phyloP scores from a whole-genome alignment of 306 rosid species.

The Cucurbita argyrosperma region DNA sequence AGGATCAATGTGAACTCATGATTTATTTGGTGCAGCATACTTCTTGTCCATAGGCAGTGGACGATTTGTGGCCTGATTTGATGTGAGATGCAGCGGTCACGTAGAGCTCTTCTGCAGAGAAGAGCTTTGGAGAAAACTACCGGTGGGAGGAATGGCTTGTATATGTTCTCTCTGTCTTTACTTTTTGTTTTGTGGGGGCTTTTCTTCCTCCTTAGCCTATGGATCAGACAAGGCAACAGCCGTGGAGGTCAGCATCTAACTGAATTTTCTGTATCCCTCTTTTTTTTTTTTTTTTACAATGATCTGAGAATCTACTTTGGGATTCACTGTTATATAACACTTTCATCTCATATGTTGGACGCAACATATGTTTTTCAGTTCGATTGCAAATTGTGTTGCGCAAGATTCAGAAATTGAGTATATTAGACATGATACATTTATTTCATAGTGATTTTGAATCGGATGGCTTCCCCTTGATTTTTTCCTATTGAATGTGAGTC shows the following conservation, averaged over 20 bases:
- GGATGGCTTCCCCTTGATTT: neutral
- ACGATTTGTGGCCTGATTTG: neutral
- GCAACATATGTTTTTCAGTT: neutral
- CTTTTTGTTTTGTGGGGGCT: constrained; percentile 57
- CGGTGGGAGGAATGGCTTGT: neutral
- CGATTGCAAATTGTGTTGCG: neutral
- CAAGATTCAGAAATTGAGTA: neutral
- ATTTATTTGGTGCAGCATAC: neutral
- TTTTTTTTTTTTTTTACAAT: neutral
- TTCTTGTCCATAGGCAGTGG: neutral
- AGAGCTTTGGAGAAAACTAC: constrained; percentile 5
- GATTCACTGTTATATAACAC: neutral
- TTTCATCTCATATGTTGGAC: neutral
- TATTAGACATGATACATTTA: neutral
- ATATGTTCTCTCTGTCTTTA: constrained; percentile 28
- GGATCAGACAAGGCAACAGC: constrained; percentile 52
- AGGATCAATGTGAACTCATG: neutral
- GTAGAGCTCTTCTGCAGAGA: constrained; percentile 9
- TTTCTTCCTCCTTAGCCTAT: constrained; percentile 51
- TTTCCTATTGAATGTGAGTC: neutral
- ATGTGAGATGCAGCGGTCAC: constrained; percentile 13
- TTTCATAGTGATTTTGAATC: neutral
- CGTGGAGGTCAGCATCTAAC: constrained; percentile 29
- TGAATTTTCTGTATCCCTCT: neutral
- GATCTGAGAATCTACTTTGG: neutral